These are phyloP conservation scores for Phytophthora aleatoria DNA, from an alignment of 352 stramenopile species.

Conservation along the genomic window DNA sequence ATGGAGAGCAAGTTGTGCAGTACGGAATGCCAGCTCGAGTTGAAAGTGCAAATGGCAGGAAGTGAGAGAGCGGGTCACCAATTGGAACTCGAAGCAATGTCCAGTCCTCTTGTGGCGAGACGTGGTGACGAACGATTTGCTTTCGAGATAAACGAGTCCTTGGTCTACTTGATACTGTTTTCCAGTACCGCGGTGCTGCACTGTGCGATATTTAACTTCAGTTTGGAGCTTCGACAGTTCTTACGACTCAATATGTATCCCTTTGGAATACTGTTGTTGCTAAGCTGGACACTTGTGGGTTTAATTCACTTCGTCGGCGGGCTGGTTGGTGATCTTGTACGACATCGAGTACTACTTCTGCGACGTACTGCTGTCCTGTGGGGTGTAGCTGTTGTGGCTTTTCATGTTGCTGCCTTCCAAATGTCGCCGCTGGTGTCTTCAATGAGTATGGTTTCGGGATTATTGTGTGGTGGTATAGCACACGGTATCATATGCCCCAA, in stretches of 20 bases:
- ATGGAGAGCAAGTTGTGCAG: conserved; percentile 13
- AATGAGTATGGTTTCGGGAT: conserved; percentile 40
- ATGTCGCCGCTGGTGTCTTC: conserved; percentile 33
- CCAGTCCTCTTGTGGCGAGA: background rate
- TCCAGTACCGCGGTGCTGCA: conserved; percentile 62
- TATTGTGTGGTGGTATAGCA: conserved; percentile 43
- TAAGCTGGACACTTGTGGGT: conserved; percentile 59
- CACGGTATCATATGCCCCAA: conserved; percentile 62
- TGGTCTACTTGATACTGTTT: conserved; percentile 60
- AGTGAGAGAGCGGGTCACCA: conserved; percentile 4
- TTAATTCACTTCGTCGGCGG: conserved; percentile 59
- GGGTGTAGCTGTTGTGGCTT: conserved; percentile 45
- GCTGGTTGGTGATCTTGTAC: conserved; percentile 51
- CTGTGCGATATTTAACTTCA: conserved; percentile 71
- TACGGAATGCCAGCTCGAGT: conserved; percentile 5
- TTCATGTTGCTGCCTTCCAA: conserved; percentile 48
- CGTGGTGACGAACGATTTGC: background rate
- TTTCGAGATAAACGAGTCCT: conserved; percentile 35
- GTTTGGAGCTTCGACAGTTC: conserved; percentile 47
- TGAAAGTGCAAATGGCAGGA: conserved; percentile 1
- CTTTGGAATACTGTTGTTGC: conserved; percentile 59
- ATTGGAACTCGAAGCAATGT: conserved; percentile 2
- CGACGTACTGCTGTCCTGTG: conserved; percentile 48
- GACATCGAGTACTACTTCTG: conserved; percentile 52
- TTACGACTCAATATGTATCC: conserved; percentile 54